Evolutionary conservation across 163 green algal genomes (phyloP).

Genomic region (Trebouxiophyceae sp.): DNA sequence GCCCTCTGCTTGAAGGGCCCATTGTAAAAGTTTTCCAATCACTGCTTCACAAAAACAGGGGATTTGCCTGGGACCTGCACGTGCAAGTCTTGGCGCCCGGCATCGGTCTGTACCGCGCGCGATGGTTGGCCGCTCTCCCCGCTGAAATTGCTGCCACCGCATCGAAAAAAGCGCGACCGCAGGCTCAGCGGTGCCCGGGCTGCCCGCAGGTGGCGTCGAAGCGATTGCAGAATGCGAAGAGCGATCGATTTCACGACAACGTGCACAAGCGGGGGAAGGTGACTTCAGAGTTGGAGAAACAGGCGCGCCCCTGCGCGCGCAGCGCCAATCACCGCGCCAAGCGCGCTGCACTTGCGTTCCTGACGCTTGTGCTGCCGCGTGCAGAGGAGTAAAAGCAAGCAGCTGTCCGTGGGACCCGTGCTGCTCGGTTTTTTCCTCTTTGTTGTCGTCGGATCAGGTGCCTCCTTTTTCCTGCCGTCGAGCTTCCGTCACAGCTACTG

Average conservation of each 20-base stretch:
- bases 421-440: conserved; percentile 84
- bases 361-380: conserved; percentile 2
- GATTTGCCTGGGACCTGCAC: no score
- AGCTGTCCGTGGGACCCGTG: conserved; percentile 40
- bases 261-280: conserved; percentile 60
- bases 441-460: conserved; percentile 75
- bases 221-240: conserved; percentile 69
- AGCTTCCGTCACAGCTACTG: background rate
- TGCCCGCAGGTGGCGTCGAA: no score
- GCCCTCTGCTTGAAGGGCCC: no score
- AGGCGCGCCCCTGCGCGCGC: background rate
- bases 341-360: background rate
- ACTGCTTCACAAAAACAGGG: no score
- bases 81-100: no score
- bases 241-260: conserved; percentile 54
- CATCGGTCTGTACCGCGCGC: no score
- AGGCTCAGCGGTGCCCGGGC: no score
- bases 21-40: no score
- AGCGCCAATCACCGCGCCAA: background rate
- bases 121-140: no score
- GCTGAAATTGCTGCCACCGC: no score
- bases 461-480: background rate
- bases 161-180: no score
- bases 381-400: conserved; percentile 39
- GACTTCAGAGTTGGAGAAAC: background rate